Evolutionary conservation across 108 stramenopile species (phyloP).

Genomic region (Nannochloropsis salina): DNA sequence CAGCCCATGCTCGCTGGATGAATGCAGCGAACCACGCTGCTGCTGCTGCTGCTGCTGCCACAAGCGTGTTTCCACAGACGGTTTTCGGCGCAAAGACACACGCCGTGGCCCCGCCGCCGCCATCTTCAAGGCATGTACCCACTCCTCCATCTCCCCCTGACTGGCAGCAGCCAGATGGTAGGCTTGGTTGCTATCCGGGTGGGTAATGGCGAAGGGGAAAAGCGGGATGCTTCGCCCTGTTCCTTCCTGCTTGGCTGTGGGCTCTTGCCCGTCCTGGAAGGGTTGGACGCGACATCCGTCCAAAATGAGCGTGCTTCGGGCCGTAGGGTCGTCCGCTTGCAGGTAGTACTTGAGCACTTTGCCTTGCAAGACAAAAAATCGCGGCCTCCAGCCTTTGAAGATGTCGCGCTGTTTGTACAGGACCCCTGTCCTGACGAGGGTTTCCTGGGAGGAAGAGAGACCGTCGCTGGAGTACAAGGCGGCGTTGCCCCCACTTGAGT

Average conservation of each 20-base stretch:
- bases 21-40: neutral
- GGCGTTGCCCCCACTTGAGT: neutral
- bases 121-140: neutral
- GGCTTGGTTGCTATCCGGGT: neutral
- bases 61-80: neutral
- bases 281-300: neutral
- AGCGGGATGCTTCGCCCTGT: neutral
- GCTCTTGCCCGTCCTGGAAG: neutral
- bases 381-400: neutral
- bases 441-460: neutral
- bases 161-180: neutral
- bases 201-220: neutral
- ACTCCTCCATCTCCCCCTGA: constrained; percentile 12
- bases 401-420: constrained; percentile 11
- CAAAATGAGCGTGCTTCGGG: neutral
- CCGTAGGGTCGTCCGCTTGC: neutral
- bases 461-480: neutral
- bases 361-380: neutral
- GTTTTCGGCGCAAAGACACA: neutral
- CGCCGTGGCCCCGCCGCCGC: neutral
- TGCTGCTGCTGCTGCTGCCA: constrained; percentile 6
- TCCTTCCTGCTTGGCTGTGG: neutral
- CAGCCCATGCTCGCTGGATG: neutral
- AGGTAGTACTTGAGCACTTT: neutral
- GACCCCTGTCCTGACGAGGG: neutral